phyloP scores from a whole-genome alignment of 352 stramenopile genomes.

The Globisporangium paddicum region DNA sequence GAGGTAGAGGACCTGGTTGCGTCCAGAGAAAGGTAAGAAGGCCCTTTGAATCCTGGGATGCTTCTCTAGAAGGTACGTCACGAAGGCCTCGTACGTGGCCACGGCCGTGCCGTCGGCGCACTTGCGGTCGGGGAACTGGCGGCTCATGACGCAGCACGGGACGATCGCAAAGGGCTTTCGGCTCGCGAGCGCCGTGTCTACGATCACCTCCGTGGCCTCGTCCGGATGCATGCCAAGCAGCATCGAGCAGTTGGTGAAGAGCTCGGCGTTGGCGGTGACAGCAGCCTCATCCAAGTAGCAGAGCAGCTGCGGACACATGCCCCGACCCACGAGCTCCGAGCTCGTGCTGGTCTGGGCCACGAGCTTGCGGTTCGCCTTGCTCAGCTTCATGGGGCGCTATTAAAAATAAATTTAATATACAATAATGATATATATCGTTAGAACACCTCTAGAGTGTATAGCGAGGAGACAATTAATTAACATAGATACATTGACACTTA shows the following conservation, averaged over 20 bases:
- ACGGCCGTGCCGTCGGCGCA: conserved; percentile 59
- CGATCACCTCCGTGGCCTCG: conserved; percentile 94
- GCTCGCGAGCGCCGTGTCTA: conserved; percentile 86
- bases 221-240: conserved; percentile 95
- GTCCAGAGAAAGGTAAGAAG: conserved; percentile 77
- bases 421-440: background rate
- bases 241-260: conserved; percentile 80
- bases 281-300: conserved; percentile 55
- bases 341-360: conserved; percentile 30
- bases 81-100: conserved; percentile 77
- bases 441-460: background rate
- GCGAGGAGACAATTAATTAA: background rate
- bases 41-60: conserved; percentile 49
- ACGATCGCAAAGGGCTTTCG: conserved; percentile 94
- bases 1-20: conserved; percentile 84
- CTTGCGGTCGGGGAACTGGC: conserved; percentile 80
- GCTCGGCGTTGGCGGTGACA: conserved; percentile 33
- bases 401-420: conserved; percentile 15
- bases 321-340: conserved; percentile 15
- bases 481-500: conserved; percentile 18
- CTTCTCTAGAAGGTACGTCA: conserved; percentile 81
- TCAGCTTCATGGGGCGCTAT: conserved; percentile 74
- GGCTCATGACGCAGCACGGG: conserved; percentile 95
- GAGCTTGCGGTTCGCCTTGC: conserved; percentile 67
- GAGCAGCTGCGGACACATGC: conserved; percentile 50